phyloP scores from a whole-genome alignment of 2,329 filamentous ascomycete species.

The Neopestalotiopsis clavispora region DNA sequence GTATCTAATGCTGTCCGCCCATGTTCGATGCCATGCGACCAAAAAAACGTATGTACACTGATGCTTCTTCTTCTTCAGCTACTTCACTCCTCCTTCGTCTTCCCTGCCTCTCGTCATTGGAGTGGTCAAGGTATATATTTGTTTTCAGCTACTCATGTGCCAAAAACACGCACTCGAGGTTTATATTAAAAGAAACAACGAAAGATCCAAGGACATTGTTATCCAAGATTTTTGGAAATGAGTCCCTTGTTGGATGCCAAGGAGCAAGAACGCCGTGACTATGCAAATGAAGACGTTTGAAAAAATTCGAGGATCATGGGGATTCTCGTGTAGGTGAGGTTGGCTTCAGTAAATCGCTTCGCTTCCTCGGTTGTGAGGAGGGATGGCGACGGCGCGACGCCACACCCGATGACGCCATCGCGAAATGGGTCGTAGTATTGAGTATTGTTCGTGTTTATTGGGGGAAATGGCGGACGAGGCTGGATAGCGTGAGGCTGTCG shows the following conservation, averaged over 20 bases:
- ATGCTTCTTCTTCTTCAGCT: background rate
- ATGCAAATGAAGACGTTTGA: background rate
- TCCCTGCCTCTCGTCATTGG: background rate
- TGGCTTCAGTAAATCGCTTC: background rate
- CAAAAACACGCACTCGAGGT: background rate
- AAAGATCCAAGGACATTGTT: background rate
- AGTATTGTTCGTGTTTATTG: background rate
- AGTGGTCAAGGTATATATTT: background rate
- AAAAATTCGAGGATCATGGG: background rate
- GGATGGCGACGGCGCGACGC: conserved; percentile 4
- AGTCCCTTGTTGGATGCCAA: background rate
- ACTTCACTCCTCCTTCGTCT: background rate
- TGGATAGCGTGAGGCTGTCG: background rate
- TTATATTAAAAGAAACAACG: background rate
- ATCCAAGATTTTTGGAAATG: background rate
- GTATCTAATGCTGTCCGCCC: conserved; percentile 11
- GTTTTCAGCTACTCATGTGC: background rate
- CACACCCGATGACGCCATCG: conserved; percentile 5
- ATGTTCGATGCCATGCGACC: conserved; percentile 1
- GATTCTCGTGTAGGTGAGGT: background rate
- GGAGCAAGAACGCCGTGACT: background rate
- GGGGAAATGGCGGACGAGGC: too few relatives aligned
- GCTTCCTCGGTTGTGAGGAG: background rate
- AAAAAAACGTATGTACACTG: conserved; percentile 2
- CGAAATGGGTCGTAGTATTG: background rate